These are phyloP conservation scores for Lenwebbia sp. DNA, from an alignment of 345 rosid genomes.

Conservation along the genomic window DNA sequence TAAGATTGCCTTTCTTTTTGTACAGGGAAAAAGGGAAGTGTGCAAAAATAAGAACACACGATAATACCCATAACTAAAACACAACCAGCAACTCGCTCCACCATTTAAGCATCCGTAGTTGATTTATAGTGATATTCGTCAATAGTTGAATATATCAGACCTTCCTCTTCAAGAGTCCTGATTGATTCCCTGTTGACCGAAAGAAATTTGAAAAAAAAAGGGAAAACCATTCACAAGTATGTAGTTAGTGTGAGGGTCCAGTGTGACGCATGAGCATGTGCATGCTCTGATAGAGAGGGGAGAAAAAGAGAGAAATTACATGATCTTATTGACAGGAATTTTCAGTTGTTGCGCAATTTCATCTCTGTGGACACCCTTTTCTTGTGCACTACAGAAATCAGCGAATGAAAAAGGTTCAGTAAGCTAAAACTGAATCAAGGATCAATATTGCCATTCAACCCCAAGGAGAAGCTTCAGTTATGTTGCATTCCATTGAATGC, in stretches of 20 bases:
- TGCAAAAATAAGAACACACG: background rate
- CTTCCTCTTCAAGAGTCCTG: slow-evolving; percentile 77
- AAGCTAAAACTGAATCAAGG: background rate
- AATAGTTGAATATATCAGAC: slow-evolving; percentile 82
- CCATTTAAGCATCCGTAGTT: slow-evolving; percentile 23
- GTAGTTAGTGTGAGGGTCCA: background rate
- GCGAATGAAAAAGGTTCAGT: background rate
- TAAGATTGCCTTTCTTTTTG: background rate
- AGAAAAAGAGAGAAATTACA: slow-evolving; percentile 27
- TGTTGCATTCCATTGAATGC: background rate
- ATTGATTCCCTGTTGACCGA: slow-evolving; percentile 44
- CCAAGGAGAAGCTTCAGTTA: background rate
- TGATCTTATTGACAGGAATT: slow-evolving; percentile 65
- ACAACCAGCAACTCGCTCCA: background rate
- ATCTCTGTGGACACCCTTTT: slow-evolving; percentile 71
- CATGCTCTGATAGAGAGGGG: background rate
- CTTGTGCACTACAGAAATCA: slow-evolving; percentile 41
- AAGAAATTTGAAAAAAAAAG: background rate
- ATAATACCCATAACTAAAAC: background rate
- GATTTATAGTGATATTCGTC: slow-evolving; percentile 94
- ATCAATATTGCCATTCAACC: background rate
- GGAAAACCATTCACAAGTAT: background rate
- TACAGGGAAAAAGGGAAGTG: background rate
- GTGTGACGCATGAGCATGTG: background rate
- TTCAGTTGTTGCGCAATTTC: slow-evolving; percentile 69